Conservation (phyloP, 768 basidiomycete species). For the Lentinus brumalis region DNA sequence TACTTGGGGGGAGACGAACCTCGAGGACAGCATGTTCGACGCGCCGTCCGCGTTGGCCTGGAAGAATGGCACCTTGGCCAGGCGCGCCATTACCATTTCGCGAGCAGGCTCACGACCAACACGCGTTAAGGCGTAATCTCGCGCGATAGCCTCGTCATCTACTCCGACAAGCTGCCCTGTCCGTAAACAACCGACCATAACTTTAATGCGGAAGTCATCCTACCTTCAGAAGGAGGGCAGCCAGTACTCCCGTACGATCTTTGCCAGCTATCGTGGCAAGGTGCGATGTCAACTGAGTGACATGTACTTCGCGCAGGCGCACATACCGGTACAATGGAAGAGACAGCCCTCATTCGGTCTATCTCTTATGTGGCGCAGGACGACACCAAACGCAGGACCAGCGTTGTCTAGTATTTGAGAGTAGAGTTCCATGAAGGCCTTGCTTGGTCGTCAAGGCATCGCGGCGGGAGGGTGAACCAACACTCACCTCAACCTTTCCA, state of each 20-base stretch:
- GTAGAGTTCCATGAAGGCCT: conserved; percentile 84
- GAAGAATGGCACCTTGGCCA: conserved; percentile 72
- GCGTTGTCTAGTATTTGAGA: conserved; percentile 80
- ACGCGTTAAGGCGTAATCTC: conserved; percentile 77
- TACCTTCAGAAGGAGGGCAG: conserved; percentile 74
- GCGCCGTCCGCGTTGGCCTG: conserved; percentile 74
- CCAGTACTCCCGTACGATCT: conserved; percentile 77
- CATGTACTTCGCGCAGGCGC: neutral
- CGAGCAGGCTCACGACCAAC: conserved; percentile 81
- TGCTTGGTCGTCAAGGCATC: conserved; percentile 13
- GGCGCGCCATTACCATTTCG: conserved; percentile 65
- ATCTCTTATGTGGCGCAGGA: conserved; percentile 75
- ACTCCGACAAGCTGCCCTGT: conserved; percentile 70
- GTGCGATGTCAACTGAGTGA: neutral
- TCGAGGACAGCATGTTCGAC: conserved; percentile 81
- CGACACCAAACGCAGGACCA: conserved; percentile 64
- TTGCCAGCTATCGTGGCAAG: conserved; percentile 58
- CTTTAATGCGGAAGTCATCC: neutral
- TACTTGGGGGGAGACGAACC: conserved; percentile 44
- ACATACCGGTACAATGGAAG: conserved; percentile 75
- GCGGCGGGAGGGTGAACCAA: neutral
- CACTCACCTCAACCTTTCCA: conserved; percentile 71
- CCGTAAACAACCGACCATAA: neutral
- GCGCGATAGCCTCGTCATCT: conserved; percentile 60
- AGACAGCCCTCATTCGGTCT: conserved; percentile 62